phyloP scores from a whole-genome alignment of 768 basidiomycete genomes.

The Tulasnella sp. region DNA sequence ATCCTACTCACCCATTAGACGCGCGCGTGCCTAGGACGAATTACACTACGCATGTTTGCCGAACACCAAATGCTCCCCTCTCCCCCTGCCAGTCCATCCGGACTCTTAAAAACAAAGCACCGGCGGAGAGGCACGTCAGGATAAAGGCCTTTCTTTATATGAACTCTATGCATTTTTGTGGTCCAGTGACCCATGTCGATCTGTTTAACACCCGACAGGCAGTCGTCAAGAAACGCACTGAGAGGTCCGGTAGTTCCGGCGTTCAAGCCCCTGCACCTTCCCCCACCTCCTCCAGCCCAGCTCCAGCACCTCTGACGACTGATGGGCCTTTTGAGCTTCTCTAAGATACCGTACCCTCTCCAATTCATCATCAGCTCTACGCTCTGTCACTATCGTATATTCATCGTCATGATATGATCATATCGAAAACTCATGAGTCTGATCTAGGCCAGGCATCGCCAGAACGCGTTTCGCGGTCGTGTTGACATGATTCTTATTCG shows the following conservation, averaged over 20 bases:
- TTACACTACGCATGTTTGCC: background rate
- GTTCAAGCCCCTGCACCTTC: background rate
- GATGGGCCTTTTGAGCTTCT: background rate
- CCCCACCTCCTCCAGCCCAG: background rate
- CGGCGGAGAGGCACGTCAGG: background rate
- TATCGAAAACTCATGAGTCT: background rate
- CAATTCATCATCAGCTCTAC: background rate
- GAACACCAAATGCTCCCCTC: background rate
- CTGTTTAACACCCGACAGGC: background rate
- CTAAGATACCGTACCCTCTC: background rate
- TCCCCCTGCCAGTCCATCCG: background rate
- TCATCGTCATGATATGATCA: background rate
- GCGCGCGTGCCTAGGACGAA: background rate
- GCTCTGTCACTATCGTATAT: background rate
- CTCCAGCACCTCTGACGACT: conserved; percentile 11
- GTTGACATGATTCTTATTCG: background rate
- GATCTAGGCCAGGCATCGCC: background rate
- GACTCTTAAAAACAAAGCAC: background rate
- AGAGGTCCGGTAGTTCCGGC: conserved; percentile 7
- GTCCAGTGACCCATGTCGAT: background rate
- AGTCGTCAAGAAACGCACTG: background rate
- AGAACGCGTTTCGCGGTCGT: background rate
- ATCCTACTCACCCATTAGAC: background rate
- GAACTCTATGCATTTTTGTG: background rate
- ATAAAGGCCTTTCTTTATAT: background rate